A percentile compares a stretch with the other conserved stretches of the same genome.
Conservation (phyloP, 176 grass and related monocot genomes). For the Hyparrhenia diplandra region DNA sequence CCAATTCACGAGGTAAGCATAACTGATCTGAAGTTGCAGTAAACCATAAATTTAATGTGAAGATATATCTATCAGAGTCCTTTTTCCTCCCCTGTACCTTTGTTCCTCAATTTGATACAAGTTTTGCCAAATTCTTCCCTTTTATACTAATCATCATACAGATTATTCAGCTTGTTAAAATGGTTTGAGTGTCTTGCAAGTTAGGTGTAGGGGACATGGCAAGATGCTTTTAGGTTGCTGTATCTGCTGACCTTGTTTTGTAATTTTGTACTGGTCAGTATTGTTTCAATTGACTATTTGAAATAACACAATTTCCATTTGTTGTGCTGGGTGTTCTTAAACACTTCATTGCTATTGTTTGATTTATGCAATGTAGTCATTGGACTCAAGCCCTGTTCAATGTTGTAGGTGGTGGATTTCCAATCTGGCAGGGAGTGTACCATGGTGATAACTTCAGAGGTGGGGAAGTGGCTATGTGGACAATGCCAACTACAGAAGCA, state of each 20-base stretch:
- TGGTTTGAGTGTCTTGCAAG: too few relatives aligned
- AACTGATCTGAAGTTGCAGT: not conserved
- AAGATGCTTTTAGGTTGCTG: not conserved
- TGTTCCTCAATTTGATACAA: too few relatives aligned
- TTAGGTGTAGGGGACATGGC: not conserved
- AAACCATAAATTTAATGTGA: not conserved
- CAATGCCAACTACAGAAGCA: conserved; percentile 38
- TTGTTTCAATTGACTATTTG: not conserved
- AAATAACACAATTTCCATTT: not conserved
- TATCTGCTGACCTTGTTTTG: not conserved
- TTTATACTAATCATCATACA: not conserved
- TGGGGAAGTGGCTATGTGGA: conserved; percentile 22
- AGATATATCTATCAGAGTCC: not conserved
- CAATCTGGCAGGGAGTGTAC: conserved; percentile 39
- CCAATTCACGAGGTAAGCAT: conserved; percentile 49
- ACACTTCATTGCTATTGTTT: not conserved
- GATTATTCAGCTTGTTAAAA: not conserved
- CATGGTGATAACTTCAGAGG: conserved; percentile 54
- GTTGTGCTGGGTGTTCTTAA: not conserved
- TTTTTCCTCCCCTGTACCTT: not conserved
- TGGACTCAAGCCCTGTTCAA: not conserved
- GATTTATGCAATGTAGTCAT: not conserved
- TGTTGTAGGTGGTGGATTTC: conserved; percentile 30
- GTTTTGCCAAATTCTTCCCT: not conserved
- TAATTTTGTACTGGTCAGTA: not conserved